phyloP scores from a whole-genome alignment of 2,329 filamentous ascomycete species.

The Aspergillus flavus region DNA sequence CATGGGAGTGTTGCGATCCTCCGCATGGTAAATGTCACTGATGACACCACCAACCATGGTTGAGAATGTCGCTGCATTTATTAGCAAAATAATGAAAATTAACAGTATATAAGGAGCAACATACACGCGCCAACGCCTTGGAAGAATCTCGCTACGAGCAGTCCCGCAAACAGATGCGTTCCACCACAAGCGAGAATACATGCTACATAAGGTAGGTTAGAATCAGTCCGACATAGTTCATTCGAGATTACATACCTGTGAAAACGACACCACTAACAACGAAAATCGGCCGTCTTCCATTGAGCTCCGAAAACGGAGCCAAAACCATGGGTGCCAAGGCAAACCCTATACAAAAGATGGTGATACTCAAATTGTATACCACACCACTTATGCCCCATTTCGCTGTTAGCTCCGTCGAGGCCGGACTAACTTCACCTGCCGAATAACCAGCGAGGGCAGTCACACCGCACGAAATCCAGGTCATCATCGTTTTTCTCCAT shows the following conservation, averaged over 20 bases:
- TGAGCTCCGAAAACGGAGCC: conserved; percentile 85
- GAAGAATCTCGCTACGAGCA: conserved; percentile 75
- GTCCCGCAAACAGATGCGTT: conserved; percentile 68
- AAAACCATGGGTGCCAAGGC: conserved; percentile 83
- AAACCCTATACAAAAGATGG: conserved; percentile 80
- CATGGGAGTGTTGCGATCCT: conserved; percentile 86
- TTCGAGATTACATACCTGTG: conserved; percentile 45
- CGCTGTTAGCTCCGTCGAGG: conserved; percentile 63
- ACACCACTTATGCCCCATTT: conserved; percentile 67
- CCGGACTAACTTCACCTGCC: conserved; percentile 77
- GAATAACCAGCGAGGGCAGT: conserved; percentile 79
- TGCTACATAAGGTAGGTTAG: conserved; percentile 30
- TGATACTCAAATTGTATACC: conserved; percentile 75
- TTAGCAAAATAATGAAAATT: conserved; percentile 4
- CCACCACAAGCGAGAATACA: conserved; percentile 75
- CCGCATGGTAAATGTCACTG: conserved; percentile 77
- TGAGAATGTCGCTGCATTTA: conserved; percentile 63
- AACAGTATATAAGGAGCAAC: conserved; percentile 23
- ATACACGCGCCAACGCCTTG: conserved; percentile 74
- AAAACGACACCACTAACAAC: conserved; percentile 72
- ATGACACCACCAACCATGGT: conserved; percentile 94
- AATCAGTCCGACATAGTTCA: background rate
- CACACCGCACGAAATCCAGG: conserved; percentile 73
- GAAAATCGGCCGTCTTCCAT: conserved; percentile 83
- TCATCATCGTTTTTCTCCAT: conserved; percentile 69